Percentiles rank a stretch among this genome's conserved stretches.
Conservation (phyloP, 1,284 basidiomycete species). For the Acaromyces ingoldii region DNA sequence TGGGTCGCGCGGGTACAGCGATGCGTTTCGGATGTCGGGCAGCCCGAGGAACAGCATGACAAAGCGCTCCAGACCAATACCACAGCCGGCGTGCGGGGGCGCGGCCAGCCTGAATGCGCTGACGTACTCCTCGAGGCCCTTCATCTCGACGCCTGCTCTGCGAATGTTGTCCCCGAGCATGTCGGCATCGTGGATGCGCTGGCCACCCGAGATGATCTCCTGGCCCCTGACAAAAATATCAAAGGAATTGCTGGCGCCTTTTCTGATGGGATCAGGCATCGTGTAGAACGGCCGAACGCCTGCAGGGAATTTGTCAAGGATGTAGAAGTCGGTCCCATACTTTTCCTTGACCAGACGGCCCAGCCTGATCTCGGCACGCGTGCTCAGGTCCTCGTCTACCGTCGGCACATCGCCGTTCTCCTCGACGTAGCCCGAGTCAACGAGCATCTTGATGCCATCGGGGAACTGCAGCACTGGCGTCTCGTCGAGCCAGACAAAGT, state of each 20-base stretch:
- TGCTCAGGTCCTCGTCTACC: conserved; percentile 53
- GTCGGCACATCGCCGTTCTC: conserved; percentile 40
- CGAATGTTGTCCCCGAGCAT: conserved; percentile 40
- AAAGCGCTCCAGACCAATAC: conserved; percentile 47
- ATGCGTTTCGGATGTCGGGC: conserved; percentile 44
- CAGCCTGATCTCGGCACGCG: conserved; percentile 85
- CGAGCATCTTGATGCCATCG: conserved; percentile 72
- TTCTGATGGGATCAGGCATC: conserved; percentile 57
- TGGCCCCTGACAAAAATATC: conserved; percentile 49
- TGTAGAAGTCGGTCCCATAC: conserved; percentile 74
- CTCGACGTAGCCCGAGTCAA: conserved; percentile 47
- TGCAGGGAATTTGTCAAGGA: conserved; percentile 55
- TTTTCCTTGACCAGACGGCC: conserved; percentile 83
- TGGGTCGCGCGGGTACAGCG: conserved; percentile 49
- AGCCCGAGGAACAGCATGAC: conserved; percentile 50
- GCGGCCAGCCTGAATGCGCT: conserved; percentile 48
- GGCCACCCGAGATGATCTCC: conserved; percentile 50
- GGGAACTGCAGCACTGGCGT: conserved; percentile 66
- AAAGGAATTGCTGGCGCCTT: conserved; percentile 47
- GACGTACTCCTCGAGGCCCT: conserved; percentile 46
- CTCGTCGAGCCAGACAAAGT: conserved; percentile 51
- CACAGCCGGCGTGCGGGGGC: conserved; percentile 48
- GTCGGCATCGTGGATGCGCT: conserved; percentile 46
- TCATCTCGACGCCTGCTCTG: conserved; percentile 28
- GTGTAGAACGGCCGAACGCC: conserved; percentile 86